A percentile compares a stretch with the other conserved stretches of the same genome.
phyloP scores from a whole-genome alignment of 441 rosid genomes.

The Sinapis alba region DNA sequence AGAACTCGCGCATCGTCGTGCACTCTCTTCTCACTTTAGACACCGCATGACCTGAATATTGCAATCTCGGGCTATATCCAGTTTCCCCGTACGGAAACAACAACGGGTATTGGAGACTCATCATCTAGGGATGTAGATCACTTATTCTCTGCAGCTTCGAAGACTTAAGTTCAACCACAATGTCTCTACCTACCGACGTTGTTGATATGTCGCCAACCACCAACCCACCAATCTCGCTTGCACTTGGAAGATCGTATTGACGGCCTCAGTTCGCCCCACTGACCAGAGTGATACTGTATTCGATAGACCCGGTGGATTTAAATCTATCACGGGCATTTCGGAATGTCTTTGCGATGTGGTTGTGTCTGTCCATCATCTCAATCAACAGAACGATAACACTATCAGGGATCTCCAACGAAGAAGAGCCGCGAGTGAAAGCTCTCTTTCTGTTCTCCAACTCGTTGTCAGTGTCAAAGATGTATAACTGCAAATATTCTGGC shows the following conservation, averaged over 20 bases:
- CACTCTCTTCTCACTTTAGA: not conserved
- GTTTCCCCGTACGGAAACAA: not conserved
- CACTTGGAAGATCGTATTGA: not conserved
- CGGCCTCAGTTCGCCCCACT: too few relatives aligned
- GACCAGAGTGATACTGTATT: not conserved
- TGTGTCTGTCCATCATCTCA: not conserved
- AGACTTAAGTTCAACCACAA: not conserved
- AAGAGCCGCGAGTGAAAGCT: too few relatives aligned
- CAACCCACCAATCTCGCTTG: not conserved
- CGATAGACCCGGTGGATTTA: not conserved
- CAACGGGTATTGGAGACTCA: not conserved
- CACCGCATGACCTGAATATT: not conserved
- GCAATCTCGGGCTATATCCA: not conserved
- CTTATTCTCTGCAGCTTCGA: not conserved
- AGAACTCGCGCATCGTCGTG: not conserved
- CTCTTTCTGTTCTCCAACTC: too few relatives aligned
- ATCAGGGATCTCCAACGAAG: not conserved
- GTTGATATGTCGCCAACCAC: not conserved
- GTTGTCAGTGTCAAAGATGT: too few relatives aligned
- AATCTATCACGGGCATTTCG: not conserved
- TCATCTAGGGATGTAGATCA: not conserved
- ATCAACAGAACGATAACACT: not conserved
- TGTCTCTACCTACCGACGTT: not conserved
- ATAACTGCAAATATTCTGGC: too few relatives aligned
- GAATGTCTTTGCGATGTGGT: not conserved